Base-by-base conservation (phyloP, 805 yeast species). In the Wickerhamiella brachini region DNA sequence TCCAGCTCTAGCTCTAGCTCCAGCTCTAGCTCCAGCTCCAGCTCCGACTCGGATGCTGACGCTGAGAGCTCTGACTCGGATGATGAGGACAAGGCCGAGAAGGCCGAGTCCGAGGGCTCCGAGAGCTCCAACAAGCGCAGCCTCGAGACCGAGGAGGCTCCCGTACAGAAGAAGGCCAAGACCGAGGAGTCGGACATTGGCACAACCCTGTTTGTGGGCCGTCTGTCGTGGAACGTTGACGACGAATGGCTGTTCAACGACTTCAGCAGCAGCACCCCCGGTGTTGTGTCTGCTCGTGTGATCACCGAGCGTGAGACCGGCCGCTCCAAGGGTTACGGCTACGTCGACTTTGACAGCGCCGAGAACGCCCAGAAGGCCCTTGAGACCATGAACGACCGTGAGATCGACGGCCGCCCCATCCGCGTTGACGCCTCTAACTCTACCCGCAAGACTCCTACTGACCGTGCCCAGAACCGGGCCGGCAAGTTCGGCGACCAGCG, bases 141-240 rank as follows among this genome's bases (percentile, higher is more conserved):
- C 53, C 72, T 71, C 61, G 75, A 72, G 51, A 75, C 64, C 51
- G 67, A 65, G 56, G 66, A 70, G 53, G 71, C 71, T 54, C 64
- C 73, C 41, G 69, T 70, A 49, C 58, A 71, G 53, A 83, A 82
- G 74, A 77, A 75, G 72, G 58, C 62, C 45, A 65, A 62, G 51
- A 55, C 52, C 21, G 55, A 55, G 29, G 56, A 55, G 29, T 58
- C 52, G 15, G 44, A 48, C 26, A 63, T 69, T 49, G 70, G 66
- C 56, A 52, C 90, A 54, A 90, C 97, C 54, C 69, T 93, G 58
- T 93, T 93, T 64, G 97, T 89, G 58, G 98, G 98, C 64, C 83
- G 97, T 74, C 79, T 93, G 64, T 88, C 97, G 20, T 93, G 97
- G 97, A 84, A 81, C 70, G 78, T 93, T 64, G 98, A 93, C 65